Evolutionary conservation across 768 basidiomycete genomes (phyloP).

Genomic region (Russula lepida): DNA sequence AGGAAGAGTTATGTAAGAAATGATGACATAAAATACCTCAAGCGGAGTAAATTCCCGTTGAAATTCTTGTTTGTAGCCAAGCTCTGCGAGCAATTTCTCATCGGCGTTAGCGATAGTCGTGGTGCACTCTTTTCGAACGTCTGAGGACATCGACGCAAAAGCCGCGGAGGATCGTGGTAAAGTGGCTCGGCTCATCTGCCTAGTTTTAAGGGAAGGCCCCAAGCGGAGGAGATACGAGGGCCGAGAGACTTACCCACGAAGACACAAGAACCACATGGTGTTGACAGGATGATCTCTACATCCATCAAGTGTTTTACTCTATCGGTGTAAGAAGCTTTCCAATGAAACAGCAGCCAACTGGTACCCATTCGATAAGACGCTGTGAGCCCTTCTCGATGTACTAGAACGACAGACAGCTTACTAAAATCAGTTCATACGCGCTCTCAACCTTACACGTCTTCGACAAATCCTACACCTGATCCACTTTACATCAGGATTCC

Average conservation of each 20-base stretch:
- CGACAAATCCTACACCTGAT: too few relatives aligned
- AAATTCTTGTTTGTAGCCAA: conserved; percentile 39
- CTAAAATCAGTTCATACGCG: not conserved
- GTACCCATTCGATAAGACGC: not conserved
- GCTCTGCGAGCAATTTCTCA: conserved; percentile 28
- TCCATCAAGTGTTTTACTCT: not conserved
- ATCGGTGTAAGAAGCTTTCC: not conserved
- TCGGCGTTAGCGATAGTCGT: conserved; percentile 15
- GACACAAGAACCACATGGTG: not conserved
- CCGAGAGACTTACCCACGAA: not conserved
- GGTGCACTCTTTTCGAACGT: not conserved
- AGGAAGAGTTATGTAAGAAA: not conserved
- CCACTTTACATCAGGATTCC: too few relatives aligned
- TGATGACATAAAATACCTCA: conserved; percentile 16
- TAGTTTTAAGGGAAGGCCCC: not conserved
- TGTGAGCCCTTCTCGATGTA: not conserved
- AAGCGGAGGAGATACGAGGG: not conserved
- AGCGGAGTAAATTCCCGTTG: conserved; percentile 31
- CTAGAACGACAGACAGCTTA: not conserved
- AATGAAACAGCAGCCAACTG: not conserved
- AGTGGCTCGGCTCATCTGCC: not conserved
- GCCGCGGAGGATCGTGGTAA: not conserved
- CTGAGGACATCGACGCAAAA: not conserved
- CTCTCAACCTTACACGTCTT: not conserved
- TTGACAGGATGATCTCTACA: not conserved